Percentiles rank a stretch among this genome's conserved stretches.
Conservation (phyloP, 2,329 filamentous ascomycete genomes). For the Colletotrichum sp. region DNA sequence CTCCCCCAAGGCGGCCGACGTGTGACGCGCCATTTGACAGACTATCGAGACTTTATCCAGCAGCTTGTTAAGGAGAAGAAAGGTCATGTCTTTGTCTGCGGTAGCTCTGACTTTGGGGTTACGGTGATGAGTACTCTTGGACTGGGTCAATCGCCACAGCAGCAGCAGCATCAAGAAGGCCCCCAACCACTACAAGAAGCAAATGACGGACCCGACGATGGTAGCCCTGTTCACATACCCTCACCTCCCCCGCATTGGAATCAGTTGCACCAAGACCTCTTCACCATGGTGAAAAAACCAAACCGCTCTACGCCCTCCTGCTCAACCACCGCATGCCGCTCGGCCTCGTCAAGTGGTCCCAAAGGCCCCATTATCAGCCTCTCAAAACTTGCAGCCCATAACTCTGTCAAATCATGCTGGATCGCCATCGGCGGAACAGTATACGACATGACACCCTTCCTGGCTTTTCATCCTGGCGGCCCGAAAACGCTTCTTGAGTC, state of each 20-base stretch:
- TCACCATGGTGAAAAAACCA: neutral
- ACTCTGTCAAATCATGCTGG: slow-evolving; percentile 57
- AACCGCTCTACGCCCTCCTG: neutral
- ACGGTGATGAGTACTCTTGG: slow-evolving; percentile 1
- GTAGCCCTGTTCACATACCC: neutral
- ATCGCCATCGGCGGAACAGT: slow-evolving; percentile 87
- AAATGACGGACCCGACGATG: neutral
- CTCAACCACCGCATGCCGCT: neutral
- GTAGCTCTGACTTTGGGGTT: slow-evolving; percentile 8
- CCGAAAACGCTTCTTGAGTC: slow-evolving; percentile 16
- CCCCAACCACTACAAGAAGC: neutral
- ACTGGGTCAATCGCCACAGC: neutral
- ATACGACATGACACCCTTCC: slow-evolving; percentile 91
- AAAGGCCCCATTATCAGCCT: neutral
- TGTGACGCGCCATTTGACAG: neutral
- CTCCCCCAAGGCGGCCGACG: neutral
- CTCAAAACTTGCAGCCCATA: slow-evolving; percentile 6
- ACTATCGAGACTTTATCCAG: neutral
- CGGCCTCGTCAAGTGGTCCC: neutral
- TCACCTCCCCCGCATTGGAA: neutral
- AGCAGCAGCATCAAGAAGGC: neutral
- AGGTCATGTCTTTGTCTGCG: slow-evolving; percentile 13
- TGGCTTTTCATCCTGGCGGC: slow-evolving; percentile 89
- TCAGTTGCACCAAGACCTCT: slow-evolving; percentile 13
- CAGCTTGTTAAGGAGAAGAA: neutral